Percentiles rank a stretch among this genome's conserved stretches.
Conservation (phyloP, 768 basidiomycete species). For the Suillus decipiens region DNA sequence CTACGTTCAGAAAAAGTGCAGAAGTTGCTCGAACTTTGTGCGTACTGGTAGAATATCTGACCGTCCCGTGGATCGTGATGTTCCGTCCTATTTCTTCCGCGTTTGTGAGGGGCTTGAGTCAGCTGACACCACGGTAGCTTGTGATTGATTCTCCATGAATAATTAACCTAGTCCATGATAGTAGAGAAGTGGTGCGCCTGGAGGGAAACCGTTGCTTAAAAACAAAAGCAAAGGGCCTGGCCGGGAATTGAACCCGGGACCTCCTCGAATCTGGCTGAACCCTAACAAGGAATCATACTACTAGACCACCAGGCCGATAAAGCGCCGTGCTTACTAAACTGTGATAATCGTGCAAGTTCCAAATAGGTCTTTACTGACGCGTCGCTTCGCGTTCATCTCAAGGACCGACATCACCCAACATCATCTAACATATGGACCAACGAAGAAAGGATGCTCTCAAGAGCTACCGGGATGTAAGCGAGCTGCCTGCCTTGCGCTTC, state of each 20-base stretch:
- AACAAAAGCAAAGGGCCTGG: conserved; percentile 40
- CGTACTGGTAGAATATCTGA: too few species aligned
- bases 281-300: conserved; percentile 59
- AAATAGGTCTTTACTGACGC: conserved; percentile 10
- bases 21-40: too few species aligned
- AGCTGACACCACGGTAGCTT: too few species aligned
- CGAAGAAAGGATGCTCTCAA: conserved; percentile 74
- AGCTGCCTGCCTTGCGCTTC: not conserved
- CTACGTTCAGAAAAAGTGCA: too few species aligned
- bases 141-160: too few species aligned
- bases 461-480: conserved; percentile 69
- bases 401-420: conserved; percentile 38
- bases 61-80: too few species aligned
- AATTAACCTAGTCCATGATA: too few species aligned
- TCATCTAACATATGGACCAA: conserved; percentile 65
- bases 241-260: conserved; percentile 64
- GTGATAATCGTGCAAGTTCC: not conserved
- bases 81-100: too few species aligned
- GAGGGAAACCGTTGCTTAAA: too few species aligned
- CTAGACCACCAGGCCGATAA: conserved; percentile 50
- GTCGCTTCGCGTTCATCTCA: conserved; percentile 6
- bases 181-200: too few species aligned
- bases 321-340: fast-evolving
- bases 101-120: too few species aligned
- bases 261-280: conserved; percentile 47